Percentiles rank a stretch among this genome's conserved stretches.
Evolutionary conservation across 2,329 filamentous ascomycete genomes (phyloP).

Genomic region (Trichophaea hybrida): DNA sequence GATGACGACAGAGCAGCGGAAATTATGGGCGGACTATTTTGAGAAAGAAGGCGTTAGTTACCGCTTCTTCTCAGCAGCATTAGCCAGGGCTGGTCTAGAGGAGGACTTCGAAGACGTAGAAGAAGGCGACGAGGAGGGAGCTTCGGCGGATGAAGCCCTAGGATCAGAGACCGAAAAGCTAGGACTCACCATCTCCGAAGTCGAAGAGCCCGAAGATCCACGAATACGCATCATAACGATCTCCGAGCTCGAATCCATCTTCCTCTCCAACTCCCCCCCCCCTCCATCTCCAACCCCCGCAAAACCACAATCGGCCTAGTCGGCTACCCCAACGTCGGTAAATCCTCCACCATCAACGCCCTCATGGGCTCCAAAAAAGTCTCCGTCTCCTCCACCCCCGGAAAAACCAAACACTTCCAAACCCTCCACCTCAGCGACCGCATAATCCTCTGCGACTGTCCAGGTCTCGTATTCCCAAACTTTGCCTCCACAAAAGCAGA

Average conservation of each 20-base stretch:
- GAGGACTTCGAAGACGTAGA: slow-evolving; percentile 32
- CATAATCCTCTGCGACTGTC: slow-evolving; percentile 91
- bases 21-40: slow-evolving; percentile 76
- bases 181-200: slow-evolving; percentile 18
- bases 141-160: slow-evolving; percentile 28
- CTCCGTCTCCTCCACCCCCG: slow-evolving; percentile 89
- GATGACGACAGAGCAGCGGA: slow-evolving; percentile 78
- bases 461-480: slow-evolving; percentile 95
- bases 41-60: slow-evolving; percentile 68
- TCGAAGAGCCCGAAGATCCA: slow-evolving; percentile 33
- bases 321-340: slow-evolving; percentile 96
- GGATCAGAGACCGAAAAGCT: slow-evolving; percentile 12
- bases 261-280: slow-evolving; percentile 58
- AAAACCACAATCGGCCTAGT: slow-evolving; percentile 88
- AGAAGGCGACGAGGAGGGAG: slow-evolving; percentile 33
- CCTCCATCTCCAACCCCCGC: slow-evolving; percentile 28
- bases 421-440: slow-evolving; percentile 85
- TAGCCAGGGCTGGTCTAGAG: slow-evolving; percentile 60
- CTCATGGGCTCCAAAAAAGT: slow-evolving; percentile 98
- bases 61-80: slow-evolving; percentile 86
- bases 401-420: slow-evolving; percentile 99
- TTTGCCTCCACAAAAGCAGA: slow-evolving; percentile 95
- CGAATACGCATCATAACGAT: slow-evolving; percentile 71
- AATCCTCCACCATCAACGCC: slow-evolving; percentile 97
- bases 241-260: slow-evolving; percentile 79